Evolutionary conservation across 805 yeast species (phyloP).

Genomic region (Candida tallmaniae): DNA sequence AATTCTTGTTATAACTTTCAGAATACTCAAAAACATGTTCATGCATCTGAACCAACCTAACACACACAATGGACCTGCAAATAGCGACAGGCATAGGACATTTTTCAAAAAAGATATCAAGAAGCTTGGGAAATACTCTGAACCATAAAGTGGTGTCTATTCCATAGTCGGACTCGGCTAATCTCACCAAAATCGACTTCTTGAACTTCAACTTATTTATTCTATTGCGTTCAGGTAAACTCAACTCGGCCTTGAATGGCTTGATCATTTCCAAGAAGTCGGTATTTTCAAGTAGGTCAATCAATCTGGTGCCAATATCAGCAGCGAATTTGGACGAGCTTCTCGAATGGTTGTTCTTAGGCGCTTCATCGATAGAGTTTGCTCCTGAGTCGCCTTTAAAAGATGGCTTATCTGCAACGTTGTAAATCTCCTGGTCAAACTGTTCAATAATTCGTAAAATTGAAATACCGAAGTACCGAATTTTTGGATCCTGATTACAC

Average conservation of each 20-base stretch:
- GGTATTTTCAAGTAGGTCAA: conserved; percentile 67
- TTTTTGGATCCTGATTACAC: conserved; percentile 77
- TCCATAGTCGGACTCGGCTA: conserved; percentile 91
- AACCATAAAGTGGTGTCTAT: conserved; percentile 98
- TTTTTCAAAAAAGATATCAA: conserved; percentile 65
- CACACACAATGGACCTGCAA: conserved; percentile 87
- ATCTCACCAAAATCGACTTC: conserved; percentile 62
- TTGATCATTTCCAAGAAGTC: conserved; percentile 64
- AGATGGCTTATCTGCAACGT: conserved; percentile 30
- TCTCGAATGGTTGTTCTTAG: conserved; percentile 41
- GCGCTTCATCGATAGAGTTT: conserved; percentile 1
- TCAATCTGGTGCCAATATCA: conserved; percentile 69
- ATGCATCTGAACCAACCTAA: conserved; percentile 79
- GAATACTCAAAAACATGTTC: conserved; percentile 59
- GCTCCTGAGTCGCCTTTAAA: conserved; percentile 4
- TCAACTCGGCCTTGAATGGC: conserved; percentile 46
- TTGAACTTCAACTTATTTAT: conserved; percentile 59
- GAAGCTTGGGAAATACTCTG: conserved; percentile 71
- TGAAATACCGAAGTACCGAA: conserved; percentile 71
- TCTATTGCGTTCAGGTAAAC: conserved; percentile 75
- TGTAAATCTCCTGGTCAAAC: conserved; percentile 79
- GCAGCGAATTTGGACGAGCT: conserved; percentile 71
- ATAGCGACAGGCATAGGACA: conserved; percentile 94
- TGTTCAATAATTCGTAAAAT: conserved; percentile 76
- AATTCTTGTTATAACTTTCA: conserved; percentile 32